Base-by-base conservation (phyloP, 2,329 filamentous ascomycete genomes). In the Curvularia lunata region DNA sequence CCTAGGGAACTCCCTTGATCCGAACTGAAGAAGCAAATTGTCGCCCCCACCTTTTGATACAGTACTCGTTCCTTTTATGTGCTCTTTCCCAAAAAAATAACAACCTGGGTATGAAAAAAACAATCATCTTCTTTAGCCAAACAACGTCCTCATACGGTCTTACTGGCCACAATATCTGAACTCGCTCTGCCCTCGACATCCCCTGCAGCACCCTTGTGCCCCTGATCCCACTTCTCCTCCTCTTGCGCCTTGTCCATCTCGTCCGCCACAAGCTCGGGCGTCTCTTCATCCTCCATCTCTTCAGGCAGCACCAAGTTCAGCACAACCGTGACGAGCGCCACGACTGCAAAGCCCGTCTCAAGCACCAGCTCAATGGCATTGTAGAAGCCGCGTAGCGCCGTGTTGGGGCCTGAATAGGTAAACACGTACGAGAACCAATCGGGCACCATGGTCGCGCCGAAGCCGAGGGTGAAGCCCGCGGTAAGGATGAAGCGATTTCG, bases 401-500 rank as follows among this genome's bases (percentile, higher is more conserved):
- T 83, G 77, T 93, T 91, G 58, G 82, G 76, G 10, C 90, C 91
- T 0, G 74, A 72, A 71, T 93, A 93, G 3, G 87, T 89, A 73
- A 95, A 92, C 52, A 95, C 85, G 60, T 85, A 82, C 58, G 79
- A 75, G 70, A 91, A 92, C 81, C 90, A 92, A 28, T 66, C 73
- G 1, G 80, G 80, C 1, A 82, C 80, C 54, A 82, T 67, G 1
- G 78, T 82, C 0, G 80, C 80, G 47, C 81, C 78, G 63, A 91
- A 91, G 30, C 91, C 91, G 27, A 94, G 79, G 0, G 90, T 83
- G 30, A 95, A 80, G 0, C 88, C 86, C 0, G 90, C 88, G 0
- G 91, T 92, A 10, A 95, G 82, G 68, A 95, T 91, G 78, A 95
- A 95, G 23, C 91, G 84, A 68, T 90, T 93, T 50, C 91, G 86